phyloP scores from a whole-genome alignment of 2,329 filamentous ascomycete species.

The Aspergillus sp. region DNA sequence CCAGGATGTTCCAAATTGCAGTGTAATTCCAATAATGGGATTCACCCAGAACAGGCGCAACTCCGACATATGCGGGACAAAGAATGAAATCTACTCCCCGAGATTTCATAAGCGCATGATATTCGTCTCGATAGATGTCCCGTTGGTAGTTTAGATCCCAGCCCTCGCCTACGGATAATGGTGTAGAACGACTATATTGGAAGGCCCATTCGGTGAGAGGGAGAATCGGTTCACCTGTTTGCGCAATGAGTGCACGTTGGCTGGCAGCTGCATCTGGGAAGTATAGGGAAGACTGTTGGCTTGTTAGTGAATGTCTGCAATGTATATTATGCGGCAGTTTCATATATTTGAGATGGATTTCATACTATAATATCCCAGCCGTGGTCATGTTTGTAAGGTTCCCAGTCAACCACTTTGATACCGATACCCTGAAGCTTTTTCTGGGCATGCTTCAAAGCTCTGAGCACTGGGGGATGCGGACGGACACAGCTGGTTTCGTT shows the following conservation, averaged over 20 bases:
- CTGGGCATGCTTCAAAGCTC: constrained; percentile 33
- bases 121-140: constrained; percentile 31
- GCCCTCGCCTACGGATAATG: constrained; percentile 28
- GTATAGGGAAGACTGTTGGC: constrained; percentile 43
- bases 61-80: constrained; percentile 28
- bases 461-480: constrained; percentile 65
- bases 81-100: constrained; percentile 35
- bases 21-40: constrained; percentile 39
- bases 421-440: constrained; percentile 43
- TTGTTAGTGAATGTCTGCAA: constrained; percentile 15
- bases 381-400: constrained; percentile 34
- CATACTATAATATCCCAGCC: constrained; percentile 38
- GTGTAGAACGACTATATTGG: constrained; percentile 20
- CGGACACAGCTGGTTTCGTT: constrained; percentile 49
- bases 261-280: constrained; percentile 47
- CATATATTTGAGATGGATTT: neutral
- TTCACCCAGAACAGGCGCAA: constrained; percentile 32
- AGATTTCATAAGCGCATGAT: constrained; percentile 31
- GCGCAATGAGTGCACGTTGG: constrained; percentile 33
- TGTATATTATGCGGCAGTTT: neutral
- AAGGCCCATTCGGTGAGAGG: constrained; percentile 46
- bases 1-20: constrained; percentile 35
- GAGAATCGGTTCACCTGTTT: constrained; percentile 47
- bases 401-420: constrained; percentile 41
- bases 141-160: constrained; percentile 29